Percentiles rank a stretch among this genome's conserved stretches.
phyloP scores from a whole-genome alignment of 2,329 filamentous ascomycete genomes.

The Amauroascus niger region DNA sequence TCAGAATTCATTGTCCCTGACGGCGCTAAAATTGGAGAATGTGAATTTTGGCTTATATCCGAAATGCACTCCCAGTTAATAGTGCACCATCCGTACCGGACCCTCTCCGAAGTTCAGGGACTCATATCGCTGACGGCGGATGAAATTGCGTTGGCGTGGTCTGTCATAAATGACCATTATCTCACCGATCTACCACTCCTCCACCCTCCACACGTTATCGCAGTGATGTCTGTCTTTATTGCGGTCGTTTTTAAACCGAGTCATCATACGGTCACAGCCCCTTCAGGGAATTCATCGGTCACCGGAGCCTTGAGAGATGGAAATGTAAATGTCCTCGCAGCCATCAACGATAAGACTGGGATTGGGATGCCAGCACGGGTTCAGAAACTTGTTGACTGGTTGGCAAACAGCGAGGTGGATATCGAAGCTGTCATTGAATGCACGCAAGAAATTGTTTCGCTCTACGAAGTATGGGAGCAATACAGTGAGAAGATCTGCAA shows the following conservation, averaged over 20 bases:
- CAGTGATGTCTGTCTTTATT: conserved; percentile 75
- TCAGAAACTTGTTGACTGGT: conserved; percentile 64
- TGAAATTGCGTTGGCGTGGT: conserved; percentile 66
- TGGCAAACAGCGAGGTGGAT: conserved; percentile 67
- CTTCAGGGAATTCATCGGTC: conserved; percentile 18
- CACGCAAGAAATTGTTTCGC: conserved; percentile 80
- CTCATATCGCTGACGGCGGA: conserved; percentile 66
- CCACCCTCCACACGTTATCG: conserved; percentile 75
- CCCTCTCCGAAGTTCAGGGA: conserved; percentile 59
- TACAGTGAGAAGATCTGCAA: conserved; percentile 57
- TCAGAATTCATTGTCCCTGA: conserved; percentile 62
- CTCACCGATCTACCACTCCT: conserved; percentile 83
- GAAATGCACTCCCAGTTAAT: conserved; percentile 87
- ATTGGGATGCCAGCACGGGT: conserved; percentile 36
- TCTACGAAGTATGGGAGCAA: conserved; percentile 67
- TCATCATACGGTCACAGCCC: background rate
- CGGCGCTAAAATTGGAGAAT: conserved; percentile 78
- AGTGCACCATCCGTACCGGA: conserved; percentile 82
- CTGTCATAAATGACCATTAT: conserved; percentile 83
- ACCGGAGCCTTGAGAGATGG: conserved; percentile 29
- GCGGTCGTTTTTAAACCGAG: conserved; percentile 56
- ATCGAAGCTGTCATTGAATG: conserved; percentile 78
- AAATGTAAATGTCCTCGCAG: conserved; percentile 26
- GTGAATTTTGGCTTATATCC: conserved; percentile 84
- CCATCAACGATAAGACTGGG: conserved; percentile 22